A percentile compares a stretch with the other conserved stretches of the same genome.
These are phyloP conservation scores for Exophiala xenobiotica DNA, from an alignment of 2,329 filamentous ascomycete species.

Conservation along the genomic window DNA sequence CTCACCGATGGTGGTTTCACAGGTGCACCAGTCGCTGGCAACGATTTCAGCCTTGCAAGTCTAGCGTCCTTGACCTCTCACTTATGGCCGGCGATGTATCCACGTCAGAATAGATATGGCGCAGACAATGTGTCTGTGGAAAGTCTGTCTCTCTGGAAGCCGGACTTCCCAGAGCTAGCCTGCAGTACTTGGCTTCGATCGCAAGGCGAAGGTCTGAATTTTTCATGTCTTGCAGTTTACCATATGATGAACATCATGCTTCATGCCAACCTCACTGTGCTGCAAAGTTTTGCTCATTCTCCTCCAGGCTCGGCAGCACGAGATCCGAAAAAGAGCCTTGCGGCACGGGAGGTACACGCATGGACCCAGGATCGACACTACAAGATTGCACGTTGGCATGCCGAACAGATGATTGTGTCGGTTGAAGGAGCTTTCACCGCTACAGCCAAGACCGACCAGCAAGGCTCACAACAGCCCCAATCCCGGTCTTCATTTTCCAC, in stretches of 20 bases:
- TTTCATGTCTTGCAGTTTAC: slow-evolving; percentile 9
- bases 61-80: slow-evolving; percentile 2
- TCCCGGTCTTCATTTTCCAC: slow-evolving; percentile 2
- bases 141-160: slow-evolving; percentile 9
- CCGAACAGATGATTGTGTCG: slow-evolving; percentile 12
- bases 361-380: slow-evolving; percentile 12
- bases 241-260: slow-evolving; percentile 21
- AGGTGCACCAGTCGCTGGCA: background rate
- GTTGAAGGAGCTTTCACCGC: slow-evolving; percentile 7
- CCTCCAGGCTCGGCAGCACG: slow-evolving; percentile 12
- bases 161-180: slow-evolving; percentile 10
- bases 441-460: slow-evolving; percentile 1
- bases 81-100: slow-evolving; percentile 12
- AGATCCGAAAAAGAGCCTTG: slow-evolving; percentile 13
- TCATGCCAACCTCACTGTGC: slow-evolving; percentile 13
- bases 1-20: background rate
- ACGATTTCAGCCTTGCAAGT: slow-evolving; percentile 3
- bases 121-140: slow-evolving; percentile 7
- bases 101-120: slow-evolving; percentile 14
- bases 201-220: background rate
- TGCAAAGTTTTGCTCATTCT: slow-evolving; percentile 20
- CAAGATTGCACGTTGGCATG: slow-evolving; percentile 16
- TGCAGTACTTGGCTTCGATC: slow-evolving; percentile 15
- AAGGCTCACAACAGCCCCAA: background rate
- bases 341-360: slow-evolving; percentile 7